These are phyloP conservation scores for Curvularia spicifera DNA, from an alignment of 2,329 filamentous ascomycete species.

Conservation along the genomic window DNA sequence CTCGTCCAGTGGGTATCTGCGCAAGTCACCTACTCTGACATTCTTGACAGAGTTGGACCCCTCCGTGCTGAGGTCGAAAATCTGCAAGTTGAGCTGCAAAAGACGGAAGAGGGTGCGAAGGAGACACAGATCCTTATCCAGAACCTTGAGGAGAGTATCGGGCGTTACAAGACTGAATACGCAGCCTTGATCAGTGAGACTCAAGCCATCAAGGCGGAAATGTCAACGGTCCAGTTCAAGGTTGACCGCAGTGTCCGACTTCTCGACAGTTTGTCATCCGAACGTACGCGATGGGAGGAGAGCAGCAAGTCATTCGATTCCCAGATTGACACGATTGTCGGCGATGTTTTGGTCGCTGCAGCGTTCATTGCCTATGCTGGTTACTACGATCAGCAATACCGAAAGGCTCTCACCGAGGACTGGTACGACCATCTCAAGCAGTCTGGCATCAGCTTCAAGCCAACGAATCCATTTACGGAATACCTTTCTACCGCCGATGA, in stretches of 20 bases:
- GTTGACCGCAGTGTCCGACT: slow-evolving; percentile 94
- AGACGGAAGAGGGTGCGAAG: slow-evolving; percentile 92
- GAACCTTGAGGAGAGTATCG: slow-evolving; percentile 86
- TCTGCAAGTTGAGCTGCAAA: slow-evolving; percentile 84
- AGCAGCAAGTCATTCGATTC: slow-evolving; percentile 98
- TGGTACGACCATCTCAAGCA: slow-evolving; percentile 92
- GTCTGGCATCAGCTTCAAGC: slow-evolving; percentile 93
- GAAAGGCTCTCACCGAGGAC: slow-evolving; percentile 96
- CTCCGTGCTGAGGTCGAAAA: slow-evolving; percentile 86
- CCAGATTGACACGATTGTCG: slow-evolving; percentile 94
- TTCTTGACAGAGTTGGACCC: slow-evolving; percentile 90
- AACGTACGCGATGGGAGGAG: slow-evolving; percentile 92
- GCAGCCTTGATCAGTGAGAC: slow-evolving; percentile 95
- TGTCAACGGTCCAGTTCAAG: slow-evolving; percentile 96
- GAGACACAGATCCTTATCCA: slow-evolving; percentile 88
- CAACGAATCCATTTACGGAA: slow-evolving; percentile 91
- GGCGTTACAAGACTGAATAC: slow-evolving; percentile 94
- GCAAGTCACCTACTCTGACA: slow-evolving; percentile 97
- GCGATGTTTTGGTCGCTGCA: slow-evolving; percentile 93
- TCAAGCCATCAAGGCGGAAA: slow-evolving; percentile 95
- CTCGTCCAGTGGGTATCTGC: slow-evolving; percentile 96
- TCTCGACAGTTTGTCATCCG: slow-evolving; percentile 92
- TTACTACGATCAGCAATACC: slow-evolving; percentile 97
- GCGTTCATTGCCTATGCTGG: slow-evolving; percentile 97
- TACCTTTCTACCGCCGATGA: slow-evolving; percentile 97